These are phyloP conservation scores for Citrus inodora DNA, from an alignment of 345 rosid species.

Conservation along the genomic window DNA sequence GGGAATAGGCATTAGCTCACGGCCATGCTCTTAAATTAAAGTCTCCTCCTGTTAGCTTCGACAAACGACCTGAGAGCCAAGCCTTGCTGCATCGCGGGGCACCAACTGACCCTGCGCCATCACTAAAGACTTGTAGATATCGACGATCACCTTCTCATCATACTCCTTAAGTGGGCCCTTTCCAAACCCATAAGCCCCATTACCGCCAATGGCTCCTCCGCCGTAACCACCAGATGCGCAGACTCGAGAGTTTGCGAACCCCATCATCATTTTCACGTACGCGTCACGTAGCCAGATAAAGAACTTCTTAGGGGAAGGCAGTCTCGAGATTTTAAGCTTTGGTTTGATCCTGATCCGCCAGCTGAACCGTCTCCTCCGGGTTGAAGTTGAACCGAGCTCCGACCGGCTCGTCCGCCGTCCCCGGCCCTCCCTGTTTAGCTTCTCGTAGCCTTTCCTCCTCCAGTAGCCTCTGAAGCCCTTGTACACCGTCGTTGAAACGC, in stretches of 20 bases:
- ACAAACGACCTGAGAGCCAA: constrained; percentile 21
- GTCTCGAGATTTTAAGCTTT: constrained; percentile 28
- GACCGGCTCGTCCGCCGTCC: constrained; percentile 5
- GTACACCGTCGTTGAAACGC: constrained; percentile 34
- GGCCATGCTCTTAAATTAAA: no score
- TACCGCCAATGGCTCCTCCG: constrained; percentile 19
- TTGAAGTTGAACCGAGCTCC: constrained; percentile 16
- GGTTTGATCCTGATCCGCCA: constrained; percentile 50
- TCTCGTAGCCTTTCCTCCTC: constrained; percentile 40
- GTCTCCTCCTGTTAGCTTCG: not conserved
- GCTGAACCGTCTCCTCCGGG: constrained; percentile 15
- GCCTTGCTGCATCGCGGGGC: constrained; percentile 34
- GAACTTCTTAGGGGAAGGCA: constrained; percentile 34
- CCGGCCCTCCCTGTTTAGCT: constrained; percentile 26
- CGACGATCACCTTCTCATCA: constrained; percentile 52
- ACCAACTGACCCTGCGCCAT: constrained; percentile 42
- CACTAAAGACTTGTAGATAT: constrained; percentile 68
- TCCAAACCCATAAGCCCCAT: constrained; percentile 22
- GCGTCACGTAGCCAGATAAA: constrained; percentile 54
- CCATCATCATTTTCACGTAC: constrained; percentile 55
- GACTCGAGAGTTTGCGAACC: constrained; percentile 37
- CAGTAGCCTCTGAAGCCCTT: constrained; percentile 33
- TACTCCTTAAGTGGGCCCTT: constrained; percentile 40
- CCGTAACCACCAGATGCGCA: constrained; percentile 26
- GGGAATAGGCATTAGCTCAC: not conserved